Conservation (phyloP, 805 yeast genomes). For the Lipomyces mesembrius region DNA sequence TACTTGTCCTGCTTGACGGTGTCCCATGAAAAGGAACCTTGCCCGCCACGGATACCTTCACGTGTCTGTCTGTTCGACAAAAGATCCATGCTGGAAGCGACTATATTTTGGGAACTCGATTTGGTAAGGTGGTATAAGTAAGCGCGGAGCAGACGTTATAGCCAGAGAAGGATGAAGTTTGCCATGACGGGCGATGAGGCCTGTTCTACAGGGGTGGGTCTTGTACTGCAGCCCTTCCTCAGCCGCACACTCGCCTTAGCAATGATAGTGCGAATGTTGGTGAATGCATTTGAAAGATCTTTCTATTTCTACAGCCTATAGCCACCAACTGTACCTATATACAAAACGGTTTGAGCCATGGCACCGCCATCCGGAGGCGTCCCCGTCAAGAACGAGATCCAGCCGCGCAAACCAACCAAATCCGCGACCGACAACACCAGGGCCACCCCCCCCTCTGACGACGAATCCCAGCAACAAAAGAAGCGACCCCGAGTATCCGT, state of each 20-base stretch:
- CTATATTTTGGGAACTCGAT: neutral
- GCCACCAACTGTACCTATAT: neutral
- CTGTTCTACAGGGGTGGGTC: neutral
- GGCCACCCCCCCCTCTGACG: neutral
- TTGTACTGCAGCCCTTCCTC: neutral
- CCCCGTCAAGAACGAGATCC: conserved; percentile 22
- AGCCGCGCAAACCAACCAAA: conserved; percentile 1
- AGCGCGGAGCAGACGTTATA: no score
- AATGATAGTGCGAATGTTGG: no score
- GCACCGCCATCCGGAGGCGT: conserved; percentile 22
- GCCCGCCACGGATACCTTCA: conserved; percentile 38
- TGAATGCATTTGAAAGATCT: neutral
- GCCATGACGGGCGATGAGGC: no score
- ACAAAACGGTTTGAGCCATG: conserved; percentile 5
- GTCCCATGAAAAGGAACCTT: conserved; percentile 41
- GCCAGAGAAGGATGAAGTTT: no score
- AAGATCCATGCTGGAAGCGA: conserved; percentile 27
- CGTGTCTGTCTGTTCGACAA: conserved; percentile 20
- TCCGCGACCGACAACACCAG: neutral
- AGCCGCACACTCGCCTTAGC: neutral
- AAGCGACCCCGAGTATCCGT: conserved; percentile 11
- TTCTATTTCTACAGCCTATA: neutral
- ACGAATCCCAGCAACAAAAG: neutral
- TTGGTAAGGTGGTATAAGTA: neutral
- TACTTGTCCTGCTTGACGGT: conserved; percentile 40